Conservation (phyloP, 192 early-diverging fungal genomes). For the Gaertneriomyces semiglobifer region DNA sequence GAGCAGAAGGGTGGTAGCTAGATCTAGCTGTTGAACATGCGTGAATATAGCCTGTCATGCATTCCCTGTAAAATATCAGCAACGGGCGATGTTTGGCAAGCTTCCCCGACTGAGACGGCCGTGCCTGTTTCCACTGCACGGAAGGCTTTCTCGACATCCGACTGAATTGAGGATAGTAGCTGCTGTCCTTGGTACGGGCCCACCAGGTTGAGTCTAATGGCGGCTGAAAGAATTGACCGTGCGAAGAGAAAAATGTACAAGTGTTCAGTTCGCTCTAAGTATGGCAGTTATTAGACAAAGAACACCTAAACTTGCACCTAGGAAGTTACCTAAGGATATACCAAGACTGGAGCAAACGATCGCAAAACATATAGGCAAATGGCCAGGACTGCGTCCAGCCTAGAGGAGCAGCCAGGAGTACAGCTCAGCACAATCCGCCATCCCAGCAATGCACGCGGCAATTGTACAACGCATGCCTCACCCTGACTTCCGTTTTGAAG, state of each 20-base stretch:
- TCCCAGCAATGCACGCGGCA: constrained; percentile 6
- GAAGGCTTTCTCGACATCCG: constrained; percentile 14
- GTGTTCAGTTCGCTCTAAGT: constrained; percentile 62
- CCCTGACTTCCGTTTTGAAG: constrained; percentile 26
- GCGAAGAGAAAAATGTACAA: constrained; percentile 81
- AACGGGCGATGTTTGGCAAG: constrained; percentile 36
- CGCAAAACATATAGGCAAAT: constrained; percentile 79
- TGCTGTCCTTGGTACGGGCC: constrained; percentile 87
- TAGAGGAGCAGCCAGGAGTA: neutral
- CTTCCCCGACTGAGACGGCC: neutral
- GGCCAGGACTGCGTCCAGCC: constrained; percentile 48
- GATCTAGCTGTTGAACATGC: constrained; percentile 44
- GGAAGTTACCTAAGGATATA: constrained; percentile 51
- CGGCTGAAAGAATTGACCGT: constrained; percentile 81
- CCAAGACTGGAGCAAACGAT: constrained; percentile 57
- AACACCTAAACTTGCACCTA: constrained; percentile 1
- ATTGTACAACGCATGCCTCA: neutral
- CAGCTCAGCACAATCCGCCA: neutral
- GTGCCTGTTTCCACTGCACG: neutral
- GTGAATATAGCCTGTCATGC: constrained; percentile 45
- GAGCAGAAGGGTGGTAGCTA: no score
- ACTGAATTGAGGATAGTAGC: constrained; percentile 48
- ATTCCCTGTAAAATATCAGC: constrained; percentile 45
- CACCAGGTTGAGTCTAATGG: constrained; percentile 82
- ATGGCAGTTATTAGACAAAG: constrained; percentile 1